Conservation (phyloP, 306 rosid species). For the Spatholobus suberectus region DNA sequence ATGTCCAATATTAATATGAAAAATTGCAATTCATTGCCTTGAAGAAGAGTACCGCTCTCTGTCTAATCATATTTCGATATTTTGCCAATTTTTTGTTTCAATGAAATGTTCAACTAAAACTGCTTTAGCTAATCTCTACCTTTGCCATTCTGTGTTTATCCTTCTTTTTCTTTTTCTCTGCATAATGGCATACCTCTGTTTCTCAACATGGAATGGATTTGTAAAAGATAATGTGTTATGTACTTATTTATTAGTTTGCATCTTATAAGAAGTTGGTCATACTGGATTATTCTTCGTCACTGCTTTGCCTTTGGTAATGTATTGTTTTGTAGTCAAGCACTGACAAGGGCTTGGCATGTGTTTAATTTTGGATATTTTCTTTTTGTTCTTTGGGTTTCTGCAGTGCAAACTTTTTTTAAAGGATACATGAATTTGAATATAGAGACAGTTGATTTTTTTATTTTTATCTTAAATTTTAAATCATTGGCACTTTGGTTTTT, state of each 20-base stretch:
- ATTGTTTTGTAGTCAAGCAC: neutral
- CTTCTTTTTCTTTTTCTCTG: neutral
- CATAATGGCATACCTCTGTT: neutral
- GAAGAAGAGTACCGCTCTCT: neutral
- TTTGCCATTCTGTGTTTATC: neutral
- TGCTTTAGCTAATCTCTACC: neutral
- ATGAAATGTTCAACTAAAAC: neutral
- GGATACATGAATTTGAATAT: neutral
- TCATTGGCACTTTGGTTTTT: neutral
- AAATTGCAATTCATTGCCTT: neutral
- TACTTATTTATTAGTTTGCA: constrained; percentile 6
- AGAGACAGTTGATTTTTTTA: neutral
- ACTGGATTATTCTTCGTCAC: constrained; percentile 14
- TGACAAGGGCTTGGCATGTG: constrained; percentile 1
- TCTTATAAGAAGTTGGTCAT: neutral
- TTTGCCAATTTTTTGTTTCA: neutral
- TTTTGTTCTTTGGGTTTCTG: neutral
- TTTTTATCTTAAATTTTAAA: neutral
- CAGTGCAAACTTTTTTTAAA: neutral
- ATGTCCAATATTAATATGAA: neutral
- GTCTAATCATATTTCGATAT: neutral
- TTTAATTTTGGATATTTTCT: constrained; percentile 7
- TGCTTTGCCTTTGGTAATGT: constrained; percentile 1
- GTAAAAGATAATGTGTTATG: neutral
- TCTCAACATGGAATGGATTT: neutral